Base-by-base conservation (phyloP, 352 stramenopile genomes). In the Pseudoperonospora humuli region DNA sequence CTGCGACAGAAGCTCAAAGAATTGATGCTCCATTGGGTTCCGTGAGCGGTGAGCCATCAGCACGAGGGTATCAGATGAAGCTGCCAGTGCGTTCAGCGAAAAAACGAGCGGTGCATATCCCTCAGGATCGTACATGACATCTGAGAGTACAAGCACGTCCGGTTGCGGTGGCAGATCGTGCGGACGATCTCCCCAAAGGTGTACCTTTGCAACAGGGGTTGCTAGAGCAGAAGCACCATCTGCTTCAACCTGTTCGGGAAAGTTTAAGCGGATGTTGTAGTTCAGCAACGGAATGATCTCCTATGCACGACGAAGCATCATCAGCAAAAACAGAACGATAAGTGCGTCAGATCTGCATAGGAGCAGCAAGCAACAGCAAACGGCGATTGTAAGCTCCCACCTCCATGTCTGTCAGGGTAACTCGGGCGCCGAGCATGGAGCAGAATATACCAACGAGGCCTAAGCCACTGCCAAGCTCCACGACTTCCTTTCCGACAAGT, bases 211-310 rank as follows among this genome's bases (percentile, higher is more conserved):
- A 14, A 36, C 28, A 1, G 61, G 58, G 7, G 47, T 28, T 17
- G 48, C 33, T 32, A 19, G 18, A 44, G 14, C 40, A 35, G 14
- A 25, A 46, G 47, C 17, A 18, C 24, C 25, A 13, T 28, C 14
- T 27, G 4, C 24, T 52, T 38, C 2, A 33, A 10, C 24, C 8
- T 29, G 17, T 7, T 56, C 19, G 1, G 49, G 37, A 27, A 70
- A 85, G 48, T 90, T 87, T 33, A 90, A 64, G 2, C 37, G 46
- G 42, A 91, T 76, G 54, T 91, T 91, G 65, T 84, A 88, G 31
- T 79, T 44, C 13, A 91, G 63, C 38, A 91, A 53, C 41, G 75
- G 69, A 17, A 86, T 68, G 33, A 91, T 65, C 17, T 91, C 74
- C 40, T 75, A 57, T 41, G 32, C 19, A 48, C 28, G 14, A 32